These are phyloP conservation scores for Xanthoconium separans DNA, from an alignment of 1,284 basidiomycete species.

Conservation along the genomic window DNA sequence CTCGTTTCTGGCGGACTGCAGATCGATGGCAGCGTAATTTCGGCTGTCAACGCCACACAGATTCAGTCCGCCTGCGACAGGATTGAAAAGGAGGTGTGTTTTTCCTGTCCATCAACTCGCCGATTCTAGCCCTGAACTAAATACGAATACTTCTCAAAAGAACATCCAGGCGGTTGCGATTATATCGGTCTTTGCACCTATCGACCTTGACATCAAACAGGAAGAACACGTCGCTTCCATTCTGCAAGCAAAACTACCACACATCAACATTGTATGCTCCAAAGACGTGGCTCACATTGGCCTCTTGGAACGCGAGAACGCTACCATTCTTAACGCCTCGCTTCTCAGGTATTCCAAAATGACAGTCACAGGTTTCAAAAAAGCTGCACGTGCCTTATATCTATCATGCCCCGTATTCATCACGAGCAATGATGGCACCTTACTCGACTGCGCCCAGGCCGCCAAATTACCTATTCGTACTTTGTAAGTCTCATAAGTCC, in stretches of 20 bases:
- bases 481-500: slow-evolving; percentile 34
- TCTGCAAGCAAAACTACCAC: slow-evolving; percentile 41
- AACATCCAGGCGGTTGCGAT: slow-evolving; percentile 46
- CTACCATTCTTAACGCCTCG: slow-evolving; percentile 60
- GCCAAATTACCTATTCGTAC: slow-evolving; percentile 60
- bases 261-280: slow-evolving; percentile 36
- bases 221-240: slow-evolving; percentile 46
- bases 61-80: slow-evolving; percentile 34
- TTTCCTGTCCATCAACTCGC: background rate
- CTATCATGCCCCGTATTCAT: slow-evolving; percentile 60
- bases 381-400: slow-evolving; percentile 45
- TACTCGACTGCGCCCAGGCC: slow-evolving; percentile 50
- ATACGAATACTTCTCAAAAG: slow-evolving; percentile 25
- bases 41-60: slow-evolving; percentile 39
- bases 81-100: slow-evolving; percentile 28
- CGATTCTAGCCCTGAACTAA: background rate
- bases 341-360: slow-evolving; percentile 53
- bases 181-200: slow-evolving; percentile 50
- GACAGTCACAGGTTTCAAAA: slow-evolving; percentile 52
- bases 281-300: slow-evolving; percentile 53
- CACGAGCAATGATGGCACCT: slow-evolving; percentile 60
- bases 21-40: slow-evolving; percentile 50
- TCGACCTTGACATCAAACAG: slow-evolving; percentile 44
- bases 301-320: slow-evolving; percentile 61
- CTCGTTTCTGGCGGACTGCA: slow-evolving; percentile 47